Percentiles rank a stretch among this genome's conserved stretches.
Conservation (phyloP, 257 asterid genomes). For the Solanum piurae region DNA sequence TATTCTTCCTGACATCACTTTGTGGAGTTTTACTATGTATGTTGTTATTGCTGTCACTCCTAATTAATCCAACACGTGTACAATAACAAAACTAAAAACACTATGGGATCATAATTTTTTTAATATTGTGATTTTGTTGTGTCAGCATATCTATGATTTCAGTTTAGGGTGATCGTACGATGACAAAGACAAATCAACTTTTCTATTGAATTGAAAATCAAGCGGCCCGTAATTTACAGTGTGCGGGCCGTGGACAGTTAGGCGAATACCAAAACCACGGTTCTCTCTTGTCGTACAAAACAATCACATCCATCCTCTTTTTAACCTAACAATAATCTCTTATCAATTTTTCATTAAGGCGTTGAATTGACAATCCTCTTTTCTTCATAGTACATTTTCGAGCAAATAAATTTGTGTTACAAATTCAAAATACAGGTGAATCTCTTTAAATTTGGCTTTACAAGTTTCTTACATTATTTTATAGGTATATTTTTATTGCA, state of each 20-base stretch:
- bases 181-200: neutral
- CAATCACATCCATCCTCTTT: neutral
- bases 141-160: neutral
- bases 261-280: neutral
- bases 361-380: neutral
- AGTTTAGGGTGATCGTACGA: neutral
- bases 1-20: too few relatives aligned
- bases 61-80: neutral
- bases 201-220: neutral
- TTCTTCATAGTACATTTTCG: too few relatives aligned
- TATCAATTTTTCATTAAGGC: neutral
- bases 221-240: neutral
- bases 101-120: neutral
- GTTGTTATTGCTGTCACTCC: neutral
- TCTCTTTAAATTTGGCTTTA: too few relatives aligned
- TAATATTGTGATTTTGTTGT: neutral
- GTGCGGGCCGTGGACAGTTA: neutral
- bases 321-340: neutral
- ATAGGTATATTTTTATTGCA: too few relatives aligned
- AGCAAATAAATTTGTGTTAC: too few relatives aligned
- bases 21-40: too few relatives aligned
- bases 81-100: neutral
- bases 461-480: too few relatives aligned
- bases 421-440: neutral
- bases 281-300: neutral